Conservation (phyloP, 225 moss, liverwort and hornwort species). For the Thuidium tamariscinum region DNA sequence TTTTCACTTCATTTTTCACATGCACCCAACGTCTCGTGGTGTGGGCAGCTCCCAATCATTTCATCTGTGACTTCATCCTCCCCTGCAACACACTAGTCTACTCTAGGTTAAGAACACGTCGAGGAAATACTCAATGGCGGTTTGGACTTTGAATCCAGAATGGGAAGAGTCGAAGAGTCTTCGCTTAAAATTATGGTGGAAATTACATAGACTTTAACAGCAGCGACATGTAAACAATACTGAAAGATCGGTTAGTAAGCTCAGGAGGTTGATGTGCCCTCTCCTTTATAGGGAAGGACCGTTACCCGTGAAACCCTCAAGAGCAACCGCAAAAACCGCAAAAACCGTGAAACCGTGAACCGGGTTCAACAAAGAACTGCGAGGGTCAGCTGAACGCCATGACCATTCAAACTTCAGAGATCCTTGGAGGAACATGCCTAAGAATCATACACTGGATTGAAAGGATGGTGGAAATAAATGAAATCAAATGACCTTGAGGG, state of each 20-base stretch:
- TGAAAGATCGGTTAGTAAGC: background rate
- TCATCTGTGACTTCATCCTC: background rate
- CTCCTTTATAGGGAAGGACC: background rate
- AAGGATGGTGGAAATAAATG: background rate
- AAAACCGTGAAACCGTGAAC: background rate
- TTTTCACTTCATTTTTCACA: background rate
- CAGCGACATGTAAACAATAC: background rate
- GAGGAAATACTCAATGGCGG: background rate
- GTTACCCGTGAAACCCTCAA: background rate
- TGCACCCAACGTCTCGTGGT: background rate
- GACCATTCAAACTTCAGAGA: slow-evolving; percentile 12
- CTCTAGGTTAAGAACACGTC: background rate
- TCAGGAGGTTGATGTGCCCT: background rate
- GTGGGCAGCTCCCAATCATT: background rate
- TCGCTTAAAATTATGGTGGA: background rate
- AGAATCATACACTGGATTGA: background rate
- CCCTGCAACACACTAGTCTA: background rate
- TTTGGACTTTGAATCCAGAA: background rate
- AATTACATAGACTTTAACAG: background rate
- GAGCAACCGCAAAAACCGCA: slow-evolving; percentile 13
- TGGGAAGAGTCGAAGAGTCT: background rate
- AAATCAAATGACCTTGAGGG: background rate
- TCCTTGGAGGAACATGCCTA: background rate
- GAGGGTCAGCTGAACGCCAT: slow-evolving; percentile 1
- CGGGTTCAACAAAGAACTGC: background rate